Conservation (phyloP, 768 basidiomycete species). For the Kwoniella pini region DNA sequence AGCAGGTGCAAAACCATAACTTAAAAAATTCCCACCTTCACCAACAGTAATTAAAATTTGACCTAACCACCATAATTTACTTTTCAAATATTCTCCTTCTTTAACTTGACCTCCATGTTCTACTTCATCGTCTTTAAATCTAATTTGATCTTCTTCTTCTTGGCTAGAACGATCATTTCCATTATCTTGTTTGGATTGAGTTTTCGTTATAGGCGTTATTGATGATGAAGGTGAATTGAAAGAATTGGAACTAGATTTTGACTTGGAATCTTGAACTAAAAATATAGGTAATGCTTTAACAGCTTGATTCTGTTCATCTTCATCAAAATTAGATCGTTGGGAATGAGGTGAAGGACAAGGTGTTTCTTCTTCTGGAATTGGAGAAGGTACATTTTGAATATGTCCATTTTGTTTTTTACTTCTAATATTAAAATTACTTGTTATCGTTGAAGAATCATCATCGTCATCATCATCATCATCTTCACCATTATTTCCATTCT, state of each 20-base stretch:
- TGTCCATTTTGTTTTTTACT: not conserved
- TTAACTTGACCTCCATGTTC: slow-evolving; percentile 30
- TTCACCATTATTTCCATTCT: not conserved
- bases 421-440: not conserved
- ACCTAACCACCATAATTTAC: slow-evolving; percentile 89
- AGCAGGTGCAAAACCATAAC: slow-evolving; percentile 58
- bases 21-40: slow-evolving; percentile 78
- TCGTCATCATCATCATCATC: not conserved
- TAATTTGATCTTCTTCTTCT: not conserved
- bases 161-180: not conserved
- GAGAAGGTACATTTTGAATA: slow-evolving; percentile 2
- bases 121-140: slow-evolving; percentile 2
- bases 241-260: no score
- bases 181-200: slow-evolving; percentile 3
- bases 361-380: slow-evolving; percentile 13
- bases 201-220: not conserved
- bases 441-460: not conserved
- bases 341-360: slow-evolving; percentile 1
- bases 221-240: not conserved
- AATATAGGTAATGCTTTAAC: slow-evolving; percentile 19
- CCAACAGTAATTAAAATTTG: slow-evolving; percentile 87
- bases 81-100: slow-evolving; percentile 68
- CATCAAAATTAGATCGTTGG: not conserved
- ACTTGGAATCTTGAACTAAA: not conserved
- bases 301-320: not conserved